Evolutionary conservation across 768 basidiomycete genomes (phyloP).

Genomic region (Leccinum ochraceum): DNA sequence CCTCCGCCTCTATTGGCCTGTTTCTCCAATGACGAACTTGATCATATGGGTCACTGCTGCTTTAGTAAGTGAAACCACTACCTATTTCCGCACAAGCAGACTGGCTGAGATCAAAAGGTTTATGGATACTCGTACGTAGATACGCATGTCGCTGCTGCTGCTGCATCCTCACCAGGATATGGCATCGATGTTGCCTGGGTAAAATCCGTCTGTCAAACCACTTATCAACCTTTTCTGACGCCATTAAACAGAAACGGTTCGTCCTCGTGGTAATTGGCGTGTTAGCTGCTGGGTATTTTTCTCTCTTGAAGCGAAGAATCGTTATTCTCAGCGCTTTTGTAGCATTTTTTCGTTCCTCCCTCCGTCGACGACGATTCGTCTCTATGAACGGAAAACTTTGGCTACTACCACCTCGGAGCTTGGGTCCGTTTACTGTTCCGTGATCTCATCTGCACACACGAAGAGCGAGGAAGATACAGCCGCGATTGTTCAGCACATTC

Average conservation of each 20-base stretch:
- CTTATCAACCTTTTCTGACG: background rate
- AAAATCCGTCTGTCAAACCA: constrained; percentile 11
- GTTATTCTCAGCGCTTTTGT: constrained; percentile 8
- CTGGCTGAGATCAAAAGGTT: constrained; percentile 41
- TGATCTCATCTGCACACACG: constrained; percentile 70
- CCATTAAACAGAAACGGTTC: constrained; percentile 53
- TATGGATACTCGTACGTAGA: constrained; percentile 77
- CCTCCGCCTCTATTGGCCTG: constrained; percentile 72
- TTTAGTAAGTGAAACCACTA: constrained; percentile 45
- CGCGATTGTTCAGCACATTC: constrained; percentile 60
- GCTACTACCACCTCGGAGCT: constrained; percentile 68
- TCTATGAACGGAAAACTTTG: constrained; percentile 69
- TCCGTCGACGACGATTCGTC: constrained; percentile 74
- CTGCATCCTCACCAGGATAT: constrained; percentile 54
- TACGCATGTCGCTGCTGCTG: constrained; percentile 39
- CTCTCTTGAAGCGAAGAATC: background rate
- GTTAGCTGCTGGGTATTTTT: constrained; percentile 68
- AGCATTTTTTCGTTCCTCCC: constrained; percentile 72
- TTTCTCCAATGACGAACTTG: constrained; percentile 68
- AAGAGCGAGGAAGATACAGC: constrained; percentile 50
- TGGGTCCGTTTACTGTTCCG: constrained; percentile 72
- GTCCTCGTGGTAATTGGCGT: constrained; percentile 73
- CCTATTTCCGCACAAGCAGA: background rate
- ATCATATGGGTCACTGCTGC: constrained; percentile 64
- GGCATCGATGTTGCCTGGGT: constrained; percentile 78